phyloP scores from a whole-genome alignment of 1,284 basidiomycete species.

The Lentinula novae-zelandiae region DNA sequence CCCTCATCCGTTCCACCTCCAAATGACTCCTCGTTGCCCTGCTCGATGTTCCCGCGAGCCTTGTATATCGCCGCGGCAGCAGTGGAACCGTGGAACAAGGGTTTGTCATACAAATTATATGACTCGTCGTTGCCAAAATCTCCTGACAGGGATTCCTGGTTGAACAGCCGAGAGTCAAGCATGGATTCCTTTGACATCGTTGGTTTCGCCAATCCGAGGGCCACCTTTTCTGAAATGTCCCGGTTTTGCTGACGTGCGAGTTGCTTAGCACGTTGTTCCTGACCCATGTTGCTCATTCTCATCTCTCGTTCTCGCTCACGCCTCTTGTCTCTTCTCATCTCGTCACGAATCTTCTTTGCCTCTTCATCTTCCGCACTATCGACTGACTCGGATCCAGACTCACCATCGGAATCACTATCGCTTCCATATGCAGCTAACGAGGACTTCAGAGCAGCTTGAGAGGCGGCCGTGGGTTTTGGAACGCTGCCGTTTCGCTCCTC shows the following conservation, averaged over 20 bases:
- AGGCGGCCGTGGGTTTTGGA: conserved; percentile 54
- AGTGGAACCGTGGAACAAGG: conserved; percentile 92
- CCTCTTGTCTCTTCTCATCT: conserved; percentile 89
- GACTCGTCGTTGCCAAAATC: conserved; percentile 90
- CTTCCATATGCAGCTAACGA: conserved; percentile 85
- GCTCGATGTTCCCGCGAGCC: conserved; percentile 79
- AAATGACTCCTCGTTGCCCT: conserved; percentile 85
- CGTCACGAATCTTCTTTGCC: conserved; percentile 81
- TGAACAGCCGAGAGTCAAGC: conserved; percentile 96
- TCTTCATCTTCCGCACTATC: conserved; percentile 80
- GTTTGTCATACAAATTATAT: conserved; percentile 93
- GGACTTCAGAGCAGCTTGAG: conserved; percentile 66
- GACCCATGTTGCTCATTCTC: conserved; percentile 99
- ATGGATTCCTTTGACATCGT: conserved; percentile 93
- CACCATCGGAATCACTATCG: conserved; percentile 44
- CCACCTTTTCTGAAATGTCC: conserved; percentile 99
- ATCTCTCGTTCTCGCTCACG: conserved; percentile 95
- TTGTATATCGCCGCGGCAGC: conserved; percentile 99
- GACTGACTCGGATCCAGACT: conserved; percentile 33
- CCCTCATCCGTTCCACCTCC: conserved; percentile 95
- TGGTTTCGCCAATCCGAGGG: conserved; percentile 95
- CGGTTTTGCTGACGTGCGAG: conserved; percentile 94
- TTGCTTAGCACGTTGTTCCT: conserved; percentile 93
- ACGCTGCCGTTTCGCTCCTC: conserved; percentile 87
- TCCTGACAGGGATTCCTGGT: conserved; percentile 83